phyloP scores from a whole-genome alignment of 2,329 filamentous ascomycete genomes.

The Fusarium sp. region DNA sequence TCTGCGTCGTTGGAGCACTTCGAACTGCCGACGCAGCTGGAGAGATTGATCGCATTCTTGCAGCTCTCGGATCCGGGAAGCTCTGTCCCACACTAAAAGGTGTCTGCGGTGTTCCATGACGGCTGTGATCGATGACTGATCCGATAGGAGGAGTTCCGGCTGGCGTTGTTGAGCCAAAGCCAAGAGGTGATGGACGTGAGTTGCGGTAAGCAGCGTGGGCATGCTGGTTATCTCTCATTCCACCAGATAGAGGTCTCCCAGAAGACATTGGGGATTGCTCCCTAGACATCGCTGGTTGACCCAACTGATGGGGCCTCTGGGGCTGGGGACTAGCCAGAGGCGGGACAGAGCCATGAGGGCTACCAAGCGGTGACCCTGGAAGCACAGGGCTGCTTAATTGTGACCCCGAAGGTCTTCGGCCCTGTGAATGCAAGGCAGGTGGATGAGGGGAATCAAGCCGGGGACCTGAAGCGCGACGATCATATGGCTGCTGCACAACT shows the following conservation, averaged over 20 bases:
- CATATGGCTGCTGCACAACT: constrained; percentile 23
- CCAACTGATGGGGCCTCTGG: constrained; percentile 32
- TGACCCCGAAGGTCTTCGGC: constrained; percentile 16
- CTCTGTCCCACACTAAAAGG: constrained; percentile 23
- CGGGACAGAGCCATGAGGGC: constrained; percentile 5
- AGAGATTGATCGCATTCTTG: constrained; percentile 33
- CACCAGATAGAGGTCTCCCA: constrained; percentile 27
- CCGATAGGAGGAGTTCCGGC: constrained; percentile 29
- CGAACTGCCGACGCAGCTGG: constrained; percentile 28
- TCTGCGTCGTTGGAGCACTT: constrained; percentile 30
- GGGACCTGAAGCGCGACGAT: constrained; percentile 12
- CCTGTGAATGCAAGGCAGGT: constrained; percentile 12
- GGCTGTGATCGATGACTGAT: constrained; percentile 7
- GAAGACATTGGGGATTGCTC: constrained; percentile 33
- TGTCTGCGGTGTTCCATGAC: constrained; percentile 30
- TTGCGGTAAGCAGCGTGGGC: constrained; percentile 27
- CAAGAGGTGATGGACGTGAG: constrained; percentile 33
- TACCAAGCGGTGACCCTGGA: constrained; percentile 13
- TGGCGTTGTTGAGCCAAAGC: constrained; percentile 36
- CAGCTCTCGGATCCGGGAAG: constrained; percentile 16
- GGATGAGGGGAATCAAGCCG: constrained; percentile 13
- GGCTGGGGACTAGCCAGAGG: constrained; percentile 37
- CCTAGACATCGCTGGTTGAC: constrained; percentile 25
- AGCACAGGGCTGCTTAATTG: constrained; percentile 22
- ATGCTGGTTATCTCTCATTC: constrained; percentile 16